Evolutionary conservation across 2,329 filamentous ascomycete species (phyloP).

Genomic region (Claviceps pusilla): DNA sequence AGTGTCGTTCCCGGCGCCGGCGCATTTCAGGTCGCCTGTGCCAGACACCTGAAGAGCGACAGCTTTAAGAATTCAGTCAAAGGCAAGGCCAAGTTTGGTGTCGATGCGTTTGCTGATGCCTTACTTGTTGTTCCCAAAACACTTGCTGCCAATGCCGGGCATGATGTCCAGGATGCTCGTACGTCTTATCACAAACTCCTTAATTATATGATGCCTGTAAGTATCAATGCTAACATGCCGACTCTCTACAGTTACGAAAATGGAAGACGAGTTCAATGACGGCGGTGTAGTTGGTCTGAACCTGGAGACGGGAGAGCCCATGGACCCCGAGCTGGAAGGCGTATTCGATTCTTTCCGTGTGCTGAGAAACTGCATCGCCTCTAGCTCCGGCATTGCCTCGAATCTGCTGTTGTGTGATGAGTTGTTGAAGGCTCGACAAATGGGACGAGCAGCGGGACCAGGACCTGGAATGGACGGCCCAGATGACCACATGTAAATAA

Average conservation of each 20-base stretch:
- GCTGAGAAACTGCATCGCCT: slow-evolving; percentile 81
- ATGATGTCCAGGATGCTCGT: slow-evolving; percentile 92
- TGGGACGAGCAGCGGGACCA: slow-evolving; percentile 53
- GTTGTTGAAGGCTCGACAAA: slow-evolving; percentile 92
- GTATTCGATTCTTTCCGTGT: slow-evolving; percentile 96
- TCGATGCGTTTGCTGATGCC: slow-evolving; percentile 87
- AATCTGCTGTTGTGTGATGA: slow-evolving; percentile 94
- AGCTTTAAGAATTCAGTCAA: slow-evolving; percentile 81
- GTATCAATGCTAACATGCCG: background rate
- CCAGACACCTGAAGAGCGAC: slow-evolving; percentile 73
- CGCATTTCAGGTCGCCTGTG: slow-evolving; percentile 90
- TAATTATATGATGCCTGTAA: slow-evolving; percentile 8
- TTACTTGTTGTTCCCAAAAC: slow-evolving; percentile 95
- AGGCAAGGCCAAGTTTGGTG: slow-evolving; percentile 94
- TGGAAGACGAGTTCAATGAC: slow-evolving; percentile 75
- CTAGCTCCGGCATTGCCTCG: slow-evolving; percentile 84
- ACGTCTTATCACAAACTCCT: slow-evolving; percentile 26
- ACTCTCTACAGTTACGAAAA: slow-evolving; percentile 49
- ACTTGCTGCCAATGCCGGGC: slow-evolving; percentile 84
- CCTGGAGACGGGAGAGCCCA: slow-evolving; percentile 72
- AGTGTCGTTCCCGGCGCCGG: slow-evolving; percentile 89
- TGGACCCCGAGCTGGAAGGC: slow-evolving; percentile 86
- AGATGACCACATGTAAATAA: slow-evolving; percentile 34
- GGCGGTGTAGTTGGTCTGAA: slow-evolving; percentile 80
- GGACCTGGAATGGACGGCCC: slow-evolving; percentile 51